Evolutionary conservation across 2,329 filamentous ascomycete species (phyloP).

Genomic region (Paracorniculantispora psalliotae): DNA sequence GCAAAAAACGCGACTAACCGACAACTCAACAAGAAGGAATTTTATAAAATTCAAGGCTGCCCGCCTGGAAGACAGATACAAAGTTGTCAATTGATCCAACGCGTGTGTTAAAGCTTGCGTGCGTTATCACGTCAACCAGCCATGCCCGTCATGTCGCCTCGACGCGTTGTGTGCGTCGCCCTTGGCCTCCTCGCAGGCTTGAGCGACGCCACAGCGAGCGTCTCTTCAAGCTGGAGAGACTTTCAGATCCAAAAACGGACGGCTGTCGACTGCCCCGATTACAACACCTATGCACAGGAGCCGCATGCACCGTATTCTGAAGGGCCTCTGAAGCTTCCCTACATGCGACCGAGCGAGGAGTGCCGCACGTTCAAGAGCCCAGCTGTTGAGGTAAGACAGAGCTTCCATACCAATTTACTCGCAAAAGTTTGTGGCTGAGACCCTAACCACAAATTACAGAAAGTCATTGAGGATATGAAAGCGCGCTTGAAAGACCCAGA

Average conservation of each 20-base stretch:
- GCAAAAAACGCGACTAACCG: neutral
- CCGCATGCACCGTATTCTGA: constrained; percentile 21
- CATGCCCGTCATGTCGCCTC: neutral
- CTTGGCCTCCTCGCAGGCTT: neutral
- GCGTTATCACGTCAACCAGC: neutral
- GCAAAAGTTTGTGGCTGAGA: neutral
- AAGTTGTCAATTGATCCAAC: neutral
- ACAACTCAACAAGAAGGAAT: neutral
- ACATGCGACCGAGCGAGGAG: constrained; percentile 23
- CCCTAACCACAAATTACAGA: constrained; percentile 11
- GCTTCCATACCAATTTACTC: neutral
- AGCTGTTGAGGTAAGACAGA: constrained; percentile 21
- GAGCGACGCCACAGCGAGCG: neutral
- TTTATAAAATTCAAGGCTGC: neutral
- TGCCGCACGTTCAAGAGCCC: constrained; percentile 25
- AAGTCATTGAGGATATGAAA: constrained; percentile 32
- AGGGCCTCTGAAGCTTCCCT: constrained; percentile 21
- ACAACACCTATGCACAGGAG: constrained; percentile 19
- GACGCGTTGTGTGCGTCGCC: constrained; percentile 1
- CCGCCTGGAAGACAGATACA: neutral
- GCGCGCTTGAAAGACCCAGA: constrained; percentile 48
- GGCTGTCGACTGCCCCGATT: constrained; percentile 22
- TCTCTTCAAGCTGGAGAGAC: constrained; percentile 12
- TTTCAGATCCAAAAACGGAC: constrained; percentile 15
- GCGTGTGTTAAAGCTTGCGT: too few species aligned